These are phyloP conservation scores for Penicillium crustosum DNA, from an alignment of 2,329 filamentous ascomycete species.

Conservation along the genomic window DNA sequence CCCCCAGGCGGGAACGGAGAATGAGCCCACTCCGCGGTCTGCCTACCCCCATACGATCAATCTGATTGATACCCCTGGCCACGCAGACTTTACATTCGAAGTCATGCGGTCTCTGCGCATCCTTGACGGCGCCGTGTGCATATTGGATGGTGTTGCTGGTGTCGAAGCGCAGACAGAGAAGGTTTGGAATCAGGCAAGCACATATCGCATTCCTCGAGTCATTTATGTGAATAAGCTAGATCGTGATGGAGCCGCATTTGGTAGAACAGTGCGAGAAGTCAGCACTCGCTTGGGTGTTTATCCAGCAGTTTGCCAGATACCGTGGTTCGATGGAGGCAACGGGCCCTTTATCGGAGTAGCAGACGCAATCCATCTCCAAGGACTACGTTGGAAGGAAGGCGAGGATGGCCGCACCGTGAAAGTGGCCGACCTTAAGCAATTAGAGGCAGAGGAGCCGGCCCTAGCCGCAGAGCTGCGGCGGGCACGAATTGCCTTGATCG, in stretches of 20 bases:
- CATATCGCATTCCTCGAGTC: conserved; percentile 79
- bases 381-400: conserved; percentile 69
- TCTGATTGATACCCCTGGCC: conserved; percentile 92
- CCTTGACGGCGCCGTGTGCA: conserved; percentile 86
- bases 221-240: conserved; percentile 85
- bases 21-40: conserved; percentile 51
- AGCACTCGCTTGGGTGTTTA: conserved; percentile 75
- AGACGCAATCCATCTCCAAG: conserved; percentile 74
- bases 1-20: conserved; percentile 32
- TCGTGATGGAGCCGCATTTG: conserved; percentile 78
- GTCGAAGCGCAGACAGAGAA: conserved; percentile 97
- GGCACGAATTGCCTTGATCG: conserved; percentile 75
- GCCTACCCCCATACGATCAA: conserved; percentile 70
- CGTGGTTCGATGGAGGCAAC: conserved; percentile 78
- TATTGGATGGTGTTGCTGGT: conserved; percentile 86
- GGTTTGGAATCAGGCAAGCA: conserved; percentile 87
- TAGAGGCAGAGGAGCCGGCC: conserved; percentile 50
- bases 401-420: conserved; percentile 64
- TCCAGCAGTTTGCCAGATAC: conserved; percentile 91
- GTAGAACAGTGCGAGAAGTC: conserved; percentile 80
- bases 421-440: conserved; percentile 55
- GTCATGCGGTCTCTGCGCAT: conserved; percentile 87
- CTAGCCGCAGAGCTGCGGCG: conserved; percentile 68
- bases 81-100: conserved; percentile 97
- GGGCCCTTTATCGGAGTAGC: conserved; percentile 79